Evolutionary conservation across 1,284 basidiomycete species (phyloP).

Genomic region (Marasmius sp.): DNA sequence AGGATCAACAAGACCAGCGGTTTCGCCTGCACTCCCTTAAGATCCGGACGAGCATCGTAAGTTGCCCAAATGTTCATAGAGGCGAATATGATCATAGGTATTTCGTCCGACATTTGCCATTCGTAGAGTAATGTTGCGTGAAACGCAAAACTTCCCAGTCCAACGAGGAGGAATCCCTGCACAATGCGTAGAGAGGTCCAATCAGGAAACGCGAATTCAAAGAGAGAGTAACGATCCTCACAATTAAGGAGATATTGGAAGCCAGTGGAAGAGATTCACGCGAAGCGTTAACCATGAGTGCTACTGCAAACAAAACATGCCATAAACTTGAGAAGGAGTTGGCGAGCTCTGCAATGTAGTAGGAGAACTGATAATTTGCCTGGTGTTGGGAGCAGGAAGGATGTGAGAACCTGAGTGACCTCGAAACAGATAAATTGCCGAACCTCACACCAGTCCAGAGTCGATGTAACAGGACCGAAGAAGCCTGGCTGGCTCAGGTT

Average conservation of each 20-base stretch:
- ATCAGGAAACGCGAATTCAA: neutral
- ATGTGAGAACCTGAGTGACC: neutral
- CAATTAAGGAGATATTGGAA: slow-evolving; percentile 51
- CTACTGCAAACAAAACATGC: slow-evolving; percentile 49
- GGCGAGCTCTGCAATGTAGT: slow-evolving; percentile 65
- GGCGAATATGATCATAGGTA: slow-evolving; percentile 67
- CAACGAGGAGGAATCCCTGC: slow-evolving; percentile 61
- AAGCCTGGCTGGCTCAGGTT: slow-evolving; percentile 28
- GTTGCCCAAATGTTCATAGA: slow-evolving; percentile 52
- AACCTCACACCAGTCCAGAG: slow-evolving; percentile 72
- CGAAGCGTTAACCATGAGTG: slow-evolving; percentile 38
- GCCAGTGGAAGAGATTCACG: slow-evolving; percentile 46
- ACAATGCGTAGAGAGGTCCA: too few species aligned
- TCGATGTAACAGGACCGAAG: slow-evolving; percentile 66
- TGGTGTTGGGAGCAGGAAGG: slow-evolving; percentile 20
- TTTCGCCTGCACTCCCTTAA: slow-evolving; percentile 34
- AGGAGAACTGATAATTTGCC: slow-evolving; percentile 70
- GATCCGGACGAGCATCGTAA: slow-evolving; percentile 56
- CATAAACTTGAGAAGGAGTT: slow-evolving; percentile 65
- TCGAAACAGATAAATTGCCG: slow-evolving; percentile 12
- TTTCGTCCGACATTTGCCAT: slow-evolving; percentile 67
- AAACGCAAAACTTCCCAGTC: slow-evolving; percentile 65
- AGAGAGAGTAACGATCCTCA: slow-evolving; percentile 25
- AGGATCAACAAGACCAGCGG: slow-evolving; percentile 30
- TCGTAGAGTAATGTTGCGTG: slow-evolving; percentile 66